Base-by-base conservation (phyloP, 176 grass and related monocot genomes). In the Luzula sylvatica region DNA sequence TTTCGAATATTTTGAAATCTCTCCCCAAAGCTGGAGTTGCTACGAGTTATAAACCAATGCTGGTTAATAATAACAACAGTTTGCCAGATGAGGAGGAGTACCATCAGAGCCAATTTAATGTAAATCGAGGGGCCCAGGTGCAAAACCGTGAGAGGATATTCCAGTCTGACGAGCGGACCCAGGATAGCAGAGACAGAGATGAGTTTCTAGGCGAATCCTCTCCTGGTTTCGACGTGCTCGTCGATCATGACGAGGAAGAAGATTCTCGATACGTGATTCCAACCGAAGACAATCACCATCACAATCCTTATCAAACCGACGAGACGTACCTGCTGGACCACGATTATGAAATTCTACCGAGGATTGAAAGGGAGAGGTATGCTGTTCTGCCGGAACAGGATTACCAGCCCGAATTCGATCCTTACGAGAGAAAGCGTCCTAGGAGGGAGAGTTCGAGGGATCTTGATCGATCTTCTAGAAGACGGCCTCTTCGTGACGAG, bases 211-310 rank as follows among this genome's bases (percentile, higher is more conserved):
- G 67, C 15, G 90, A 96, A 61, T 82, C 83, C 73, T 83, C 90
- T 8, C 84, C 85, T 68, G 92, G 85, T 28, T 96, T 96, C 73
- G 90, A 96, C 38, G 90, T 96, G 61, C 80, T 96, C 46, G 90
- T 96, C 35, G 80, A 88, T 62, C 73, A 96, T 20, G 78, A 87
- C 55, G 66, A 61, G 19, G 75, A 87, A 65, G 56, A 57, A 43
- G 47, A 80, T 79, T 54, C 85, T 79, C 65, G 72, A 49, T 98
- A 86, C 70, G 56, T 74, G 54, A 77, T 41, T 49, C 59, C 58
- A 23, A 72, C 78, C 1, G 76, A 83, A 17, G 75, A 87, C n/a
- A 73, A 90, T 46, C 86, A 77, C 46, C 30, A 35, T 35, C 30
- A 35, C 7, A 35, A 75, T 46, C 68, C 46, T 14, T 46, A 77